Evolutionary conservation across 2,329 filamentous ascomycete genomes (phyloP).

Genomic region (Clarireedia monteithiana): DNA sequence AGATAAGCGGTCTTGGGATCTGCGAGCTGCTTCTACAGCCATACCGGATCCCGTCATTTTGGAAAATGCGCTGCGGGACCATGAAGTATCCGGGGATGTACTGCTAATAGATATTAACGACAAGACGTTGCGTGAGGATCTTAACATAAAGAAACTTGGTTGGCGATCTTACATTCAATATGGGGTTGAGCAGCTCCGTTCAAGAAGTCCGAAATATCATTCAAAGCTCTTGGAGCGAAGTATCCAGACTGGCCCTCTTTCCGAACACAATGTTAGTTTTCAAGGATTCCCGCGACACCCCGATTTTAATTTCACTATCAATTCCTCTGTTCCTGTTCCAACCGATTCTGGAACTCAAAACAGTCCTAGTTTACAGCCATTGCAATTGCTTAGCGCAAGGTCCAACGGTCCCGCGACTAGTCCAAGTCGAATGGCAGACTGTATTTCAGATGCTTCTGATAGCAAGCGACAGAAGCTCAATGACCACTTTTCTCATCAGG

Average conservation of each 20-base stretch:
- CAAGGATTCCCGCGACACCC: background rate
- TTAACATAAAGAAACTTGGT: constrained; percentile 20
- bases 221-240: background rate
- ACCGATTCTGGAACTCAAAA: background rate
- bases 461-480: background rate
- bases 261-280: background rate
- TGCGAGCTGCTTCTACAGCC: constrained; percentile 22
- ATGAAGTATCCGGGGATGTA: constrained; percentile 41
- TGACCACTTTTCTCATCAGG: background rate
- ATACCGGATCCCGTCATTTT: constrained; percentile 45
- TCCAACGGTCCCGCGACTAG: background rate
- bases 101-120: constrained; percentile 21
- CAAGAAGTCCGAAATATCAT: constrained; percentile 43
- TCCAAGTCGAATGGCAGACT: background rate
- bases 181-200: constrained; percentile 49
- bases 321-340: constrained; percentile 3
- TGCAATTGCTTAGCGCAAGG: background rate
- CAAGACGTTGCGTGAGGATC: constrained; percentile 19
- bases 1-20: constrained; percentile 40
- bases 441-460: background rate
- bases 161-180: constrained; percentile 36
- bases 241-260: background rate
- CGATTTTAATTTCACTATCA: constrained; percentile 5
- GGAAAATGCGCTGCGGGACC: constrained; percentile 46
- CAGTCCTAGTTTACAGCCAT: background rate